These are phyloP conservation scores for Onygena corvina DNA, from an alignment of 2,329 filamentous ascomycete genomes.

Conservation along the genomic window DNA sequence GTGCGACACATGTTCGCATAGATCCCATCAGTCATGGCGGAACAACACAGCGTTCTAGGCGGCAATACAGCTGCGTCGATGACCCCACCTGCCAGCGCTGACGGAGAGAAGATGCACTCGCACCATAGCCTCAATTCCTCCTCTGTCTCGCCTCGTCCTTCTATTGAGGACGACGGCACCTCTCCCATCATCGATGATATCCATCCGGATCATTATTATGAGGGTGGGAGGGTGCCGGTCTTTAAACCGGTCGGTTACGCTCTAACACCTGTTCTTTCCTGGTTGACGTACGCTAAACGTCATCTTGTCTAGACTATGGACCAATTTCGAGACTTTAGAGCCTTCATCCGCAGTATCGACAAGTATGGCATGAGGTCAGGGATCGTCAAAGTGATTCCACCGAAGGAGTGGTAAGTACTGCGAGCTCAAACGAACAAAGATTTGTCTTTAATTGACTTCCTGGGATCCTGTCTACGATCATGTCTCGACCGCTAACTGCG, in stretches of 20 bases:
- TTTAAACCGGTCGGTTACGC: conserved; percentile 63
- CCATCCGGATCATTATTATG: conserved; percentile 78
- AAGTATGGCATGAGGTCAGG: conserved; percentile 94
- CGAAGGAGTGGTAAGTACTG: conserved; percentile 68
- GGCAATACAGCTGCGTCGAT: conserved; percentile 26
- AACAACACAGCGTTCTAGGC: conserved; percentile 9
- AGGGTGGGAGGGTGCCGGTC: conserved; percentile 68
- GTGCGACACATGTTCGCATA: conserved; percentile 6
- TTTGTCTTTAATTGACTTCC: conserved; percentile 10
- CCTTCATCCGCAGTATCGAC: conserved; percentile 81
- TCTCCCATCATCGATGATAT: conserved; percentile 50
- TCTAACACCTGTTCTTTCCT: background rate
- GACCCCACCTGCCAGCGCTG: conserved; percentile 34
- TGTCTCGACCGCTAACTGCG: conserved; percentile 1
- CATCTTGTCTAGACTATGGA: conserved; percentile 55
- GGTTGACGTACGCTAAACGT: conserved; percentile 4
- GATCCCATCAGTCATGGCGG: conserved; percentile 22
- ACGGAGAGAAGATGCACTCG: conserved; percentile 34
- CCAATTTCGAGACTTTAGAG: conserved; percentile 87
- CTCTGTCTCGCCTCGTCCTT: conserved; percentile 18
- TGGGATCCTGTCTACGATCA: background rate
- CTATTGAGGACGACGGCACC: conserved; percentile 28
- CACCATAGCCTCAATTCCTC: conserved; percentile 17
- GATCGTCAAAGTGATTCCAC: conserved; percentile 91
- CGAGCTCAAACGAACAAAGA: background rate